Evolutionary conservation across 768 basidiomycete species (phyloP).

Genomic region (Asterophora lycoperdoides): DNA sequence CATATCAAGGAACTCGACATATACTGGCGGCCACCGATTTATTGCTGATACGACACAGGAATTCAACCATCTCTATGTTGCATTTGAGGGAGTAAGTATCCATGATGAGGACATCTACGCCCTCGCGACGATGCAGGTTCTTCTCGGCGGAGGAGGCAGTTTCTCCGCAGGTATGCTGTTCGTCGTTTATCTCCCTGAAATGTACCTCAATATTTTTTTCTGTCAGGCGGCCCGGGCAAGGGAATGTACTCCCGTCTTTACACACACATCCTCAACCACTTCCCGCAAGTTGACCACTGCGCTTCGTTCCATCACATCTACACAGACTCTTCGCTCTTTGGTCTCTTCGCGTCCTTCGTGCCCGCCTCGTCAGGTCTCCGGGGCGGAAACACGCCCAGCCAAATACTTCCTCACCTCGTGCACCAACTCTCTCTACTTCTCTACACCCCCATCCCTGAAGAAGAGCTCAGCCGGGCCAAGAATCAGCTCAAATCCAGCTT

Average conservation of each 20-base stretch:
- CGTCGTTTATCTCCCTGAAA: neutral
- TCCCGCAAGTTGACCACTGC: constrained; percentile 92
- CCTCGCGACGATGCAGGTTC: constrained; percentile 89
- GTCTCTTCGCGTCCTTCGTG: constrained; percentile 82
- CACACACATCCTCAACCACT: constrained; percentile 92
- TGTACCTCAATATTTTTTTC: neutral
- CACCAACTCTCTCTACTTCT: constrained; percentile 84
- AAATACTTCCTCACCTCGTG: constrained; percentile 79
- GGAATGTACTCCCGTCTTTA: constrained; percentile 99
- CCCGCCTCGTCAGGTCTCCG: constrained; percentile 53
- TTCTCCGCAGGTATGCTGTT: constrained; percentile 77
- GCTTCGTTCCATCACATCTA: constrained; percentile 98
- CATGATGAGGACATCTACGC: constrained; percentile 91
- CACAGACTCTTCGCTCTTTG: constrained; percentile 89
- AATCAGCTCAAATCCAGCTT: constrained; percentile 92
- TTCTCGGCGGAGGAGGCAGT: constrained; percentile 92
- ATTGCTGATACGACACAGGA: constrained; percentile 58
- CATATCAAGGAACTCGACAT: constrained; percentile 46
- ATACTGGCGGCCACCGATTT: constrained; percentile 82
- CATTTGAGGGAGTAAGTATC: constrained; percentile 87
- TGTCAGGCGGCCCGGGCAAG: constrained; percentile 87
- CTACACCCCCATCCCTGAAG: constrained; percentile 58
- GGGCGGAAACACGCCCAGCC: constrained; percentile 59
- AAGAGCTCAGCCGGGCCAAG: constrained; percentile 82
- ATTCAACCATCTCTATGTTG: constrained; percentile 91